phyloP scores from a whole-genome alignment of 495 filamentous ascomycete genomes.

The Chaetomium fimeti region DNA sequence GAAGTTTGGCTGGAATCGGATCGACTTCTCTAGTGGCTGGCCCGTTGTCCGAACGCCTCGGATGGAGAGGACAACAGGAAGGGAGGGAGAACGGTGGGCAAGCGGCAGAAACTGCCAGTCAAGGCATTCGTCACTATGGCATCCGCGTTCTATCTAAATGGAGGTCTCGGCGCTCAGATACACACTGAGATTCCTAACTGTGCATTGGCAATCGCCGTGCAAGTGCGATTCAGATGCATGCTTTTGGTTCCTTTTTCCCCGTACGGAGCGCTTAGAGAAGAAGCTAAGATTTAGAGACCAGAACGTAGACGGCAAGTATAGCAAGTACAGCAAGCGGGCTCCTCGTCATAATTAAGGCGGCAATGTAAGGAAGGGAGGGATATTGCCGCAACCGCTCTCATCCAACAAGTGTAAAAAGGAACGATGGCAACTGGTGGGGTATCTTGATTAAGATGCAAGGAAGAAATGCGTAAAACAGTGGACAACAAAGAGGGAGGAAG shows the following conservation, averaged over 20 bases:
- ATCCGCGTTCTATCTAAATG: too few relatives aligned
- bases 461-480: slow-evolving; percentile 8
- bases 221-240: not conserved
- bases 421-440: slow-evolving; percentile 28
- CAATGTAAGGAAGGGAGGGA: not conserved
- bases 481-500: not conserved
- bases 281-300: not conserved
- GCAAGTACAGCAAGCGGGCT: not conserved
- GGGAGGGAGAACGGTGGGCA: too few relatives aligned
- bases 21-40: slow-evolving; percentile 67
- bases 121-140: too few relatives aligned
- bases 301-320: not conserved
- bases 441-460: slow-evolving; percentile 26
- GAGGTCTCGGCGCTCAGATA: too few relatives aligned
- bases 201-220: too few relatives aligned
- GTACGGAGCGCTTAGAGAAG: not conserved
- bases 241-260: not conserved
- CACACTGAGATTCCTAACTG: too few relatives aligned
- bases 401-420: slow-evolving; percentile 13
- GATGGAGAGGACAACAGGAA: not conserved
- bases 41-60: slow-evolving; percentile 47
- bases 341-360: not conserved
- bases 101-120: too few relatives aligned
- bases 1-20: slow-evolving; percentile 65
- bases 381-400: slow-evolving; percentile 1